Base-by-base conservation (phyloP, 116 monocot species). In the Zostera marina region DNA sequence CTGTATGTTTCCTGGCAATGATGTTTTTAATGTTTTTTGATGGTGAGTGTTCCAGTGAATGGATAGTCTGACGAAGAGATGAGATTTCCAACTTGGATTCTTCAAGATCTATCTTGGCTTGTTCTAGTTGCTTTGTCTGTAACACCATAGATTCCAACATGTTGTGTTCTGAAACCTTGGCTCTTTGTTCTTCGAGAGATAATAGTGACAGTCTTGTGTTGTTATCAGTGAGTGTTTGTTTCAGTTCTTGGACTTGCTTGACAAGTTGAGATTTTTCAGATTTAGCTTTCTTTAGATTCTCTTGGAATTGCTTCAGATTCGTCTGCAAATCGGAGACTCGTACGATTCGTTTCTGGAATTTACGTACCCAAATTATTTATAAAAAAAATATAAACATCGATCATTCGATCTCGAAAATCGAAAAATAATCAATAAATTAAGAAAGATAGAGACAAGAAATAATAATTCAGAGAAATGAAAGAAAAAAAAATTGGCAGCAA, bases 51-150 rank as follows among this genome's bases (percentile, higher is more conserved):
- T 72, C 67, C 21, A 68, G 43, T n/a, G 20, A 40, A 40, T 58
- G 65, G 11, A 54, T 63, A 45, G 16, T 49, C 8, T 75, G 62
- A 13, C 53, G 53, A 10, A 83, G 74, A 3, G 73, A 56, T 21
- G 43, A 59, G 20, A 84, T 78, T 73, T 79, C 85, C 10, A 91
- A 56, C 72, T 76, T 84, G 15, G 79, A 76, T 63, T 85, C 79
- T 65, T 81, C 85, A 5, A 91, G 73, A 45, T 70, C 78, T 24
- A 81, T 73, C 66, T 90, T 90, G 0, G 90, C 72, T 47, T 84
- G 67, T 60, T 79, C 90, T 8, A 84, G 69, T 64, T 71, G 72
- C 44, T 78, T 81, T 7, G 90, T 90, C 54, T 81, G 78, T n/a
- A 62, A 68, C 13, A 79, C 41, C 46, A 90, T 15, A 7, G 78